A percentile compares a stretch with the other conserved stretches of the same genome.
Conservation (phyloP, 495 filamentous ascomycete species). For the Penicillium tannophilum region DNA sequence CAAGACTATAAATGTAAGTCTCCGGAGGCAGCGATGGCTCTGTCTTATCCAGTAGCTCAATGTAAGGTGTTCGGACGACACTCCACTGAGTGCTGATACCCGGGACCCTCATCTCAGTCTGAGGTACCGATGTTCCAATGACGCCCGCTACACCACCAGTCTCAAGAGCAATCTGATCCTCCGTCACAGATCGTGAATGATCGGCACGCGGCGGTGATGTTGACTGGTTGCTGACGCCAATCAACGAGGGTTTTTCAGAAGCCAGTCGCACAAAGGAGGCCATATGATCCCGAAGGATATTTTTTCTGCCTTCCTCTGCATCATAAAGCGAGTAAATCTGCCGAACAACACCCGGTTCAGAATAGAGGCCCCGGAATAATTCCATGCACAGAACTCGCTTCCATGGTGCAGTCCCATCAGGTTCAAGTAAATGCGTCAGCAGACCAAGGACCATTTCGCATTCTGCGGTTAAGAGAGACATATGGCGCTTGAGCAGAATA, state of each 20-base stretch:
- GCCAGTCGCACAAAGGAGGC: conserved; percentile 83
- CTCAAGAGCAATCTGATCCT: conserved; percentile 84
- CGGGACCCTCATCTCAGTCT: conserved; percentile 60
- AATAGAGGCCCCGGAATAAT: conserved; percentile 79
- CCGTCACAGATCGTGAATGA: conserved; percentile 48
- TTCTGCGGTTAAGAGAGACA: conserved; percentile 72
- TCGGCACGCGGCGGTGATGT: conserved; percentile 62
- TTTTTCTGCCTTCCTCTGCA: conserved; percentile 67
- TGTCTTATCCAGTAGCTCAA: conserved; percentile 91
- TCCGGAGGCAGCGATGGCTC: conserved; percentile 83
- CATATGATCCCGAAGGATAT: conserved; percentile 78
- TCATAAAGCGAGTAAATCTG: conserved; percentile 84
- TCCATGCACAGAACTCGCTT: conserved; percentile 90
- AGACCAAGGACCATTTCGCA: conserved; percentile 83
- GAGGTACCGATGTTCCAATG: conserved; percentile 73
- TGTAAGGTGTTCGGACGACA: conserved; percentile 79
- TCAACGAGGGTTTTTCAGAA: conserved; percentile 83
- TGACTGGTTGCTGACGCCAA: conserved; percentile 85
- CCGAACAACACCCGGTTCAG: conserved; percentile 73
- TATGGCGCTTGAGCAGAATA: conserved; percentile 73
- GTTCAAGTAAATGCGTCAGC: conserved; percentile 87
- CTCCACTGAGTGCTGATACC: conserved; percentile 93
- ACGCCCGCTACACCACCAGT: conserved; percentile 86
- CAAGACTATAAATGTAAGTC: conserved; percentile 90
- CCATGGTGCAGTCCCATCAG: conserved; percentile 76